A percentile compares a stretch with the other conserved stretches of the same genome.
These are phyloP conservation scores for Chrysopogon serrulatus DNA, from an alignment of 176 grass and related monocot genomes.

Conservation along the genomic window DNA sequence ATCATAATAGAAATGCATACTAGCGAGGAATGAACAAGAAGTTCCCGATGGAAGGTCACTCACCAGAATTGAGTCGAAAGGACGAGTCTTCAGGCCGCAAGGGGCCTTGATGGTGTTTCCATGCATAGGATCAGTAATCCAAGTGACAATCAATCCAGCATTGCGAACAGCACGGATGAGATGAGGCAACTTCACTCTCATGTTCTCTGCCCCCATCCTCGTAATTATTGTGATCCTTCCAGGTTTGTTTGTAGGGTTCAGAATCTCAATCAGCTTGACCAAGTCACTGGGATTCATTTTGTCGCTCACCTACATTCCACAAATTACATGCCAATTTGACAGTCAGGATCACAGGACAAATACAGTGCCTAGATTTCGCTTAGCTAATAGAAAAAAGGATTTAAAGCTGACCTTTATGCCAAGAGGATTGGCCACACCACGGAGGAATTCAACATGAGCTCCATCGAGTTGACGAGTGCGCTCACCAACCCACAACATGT, in stretches of 20 bases:
- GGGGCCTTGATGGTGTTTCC: conserved; percentile 98
- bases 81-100: conserved; percentile 91
- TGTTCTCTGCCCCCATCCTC: conserved; percentile 97
- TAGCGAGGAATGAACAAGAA: not conserved
- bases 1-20: conserved; percentile 11
- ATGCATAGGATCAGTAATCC: conserved; percentile 97
- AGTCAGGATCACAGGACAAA: not conserved
- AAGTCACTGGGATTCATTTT: conserved; percentile 91
- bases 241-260: conserved; percentile 92
- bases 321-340: conserved; percentile 1
- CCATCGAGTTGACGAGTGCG: conserved; percentile 93
- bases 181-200: conserved; percentile 96
- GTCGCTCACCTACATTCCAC: conserved; percentile 78
- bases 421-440: conserved; percentile 90
- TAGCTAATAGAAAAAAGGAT: not conserved
- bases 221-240: conserved; percentile 96
- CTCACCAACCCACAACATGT: conserved; percentile 98
- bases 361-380: not conserved
- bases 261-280: conserved; percentile 94
- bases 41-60: not conserved
- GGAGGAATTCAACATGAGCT: conserved; percentile 96
- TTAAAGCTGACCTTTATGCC: conserved; percentile 70
- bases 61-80: conserved; percentile 87
- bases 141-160: conserved; percentile 84
- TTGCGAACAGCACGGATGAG: conserved; percentile 82